A percentile compares a stretch with the other conserved stretches of the same genome.
Evolutionary conservation across 331 rosid species (phyloP).

Genomic region (Saraca asoca): DNA sequence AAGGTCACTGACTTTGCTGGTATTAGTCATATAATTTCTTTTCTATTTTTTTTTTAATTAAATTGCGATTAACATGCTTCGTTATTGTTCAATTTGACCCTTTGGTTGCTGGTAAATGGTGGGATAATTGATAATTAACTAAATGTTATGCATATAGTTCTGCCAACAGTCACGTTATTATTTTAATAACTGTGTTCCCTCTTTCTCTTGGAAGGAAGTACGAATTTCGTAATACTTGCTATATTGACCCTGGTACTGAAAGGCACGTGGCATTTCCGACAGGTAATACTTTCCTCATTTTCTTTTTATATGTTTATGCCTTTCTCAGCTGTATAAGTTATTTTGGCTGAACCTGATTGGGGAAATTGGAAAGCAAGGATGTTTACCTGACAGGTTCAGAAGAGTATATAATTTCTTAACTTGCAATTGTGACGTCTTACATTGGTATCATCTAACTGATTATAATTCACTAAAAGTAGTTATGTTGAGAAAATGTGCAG

Average conservation of each 20-base stretch:
- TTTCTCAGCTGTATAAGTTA: neutral
- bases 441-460: neutral
- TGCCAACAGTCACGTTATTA: neutral
- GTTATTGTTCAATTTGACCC: neutral
- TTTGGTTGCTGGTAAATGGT: conserved; percentile 32
- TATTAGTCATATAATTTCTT: conserved; percentile 25
- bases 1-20: conserved; percentile 97
- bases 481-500: neutral
- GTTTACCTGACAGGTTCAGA: neutral
- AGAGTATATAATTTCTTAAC: neutral
- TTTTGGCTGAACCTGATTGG: neutral
- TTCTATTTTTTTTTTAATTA: neutral
- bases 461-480: neutral
- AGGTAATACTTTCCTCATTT: conserved; percentile 47
- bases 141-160: neutral
- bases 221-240: conserved; percentile 80
- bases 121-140: neutral
- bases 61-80: neutral
- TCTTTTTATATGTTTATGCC: neutral
- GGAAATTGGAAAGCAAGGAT: neutral
- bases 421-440: neutral
- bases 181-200: neutral
- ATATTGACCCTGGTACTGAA: conserved; percentile 70
- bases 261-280: conserved; percentile 82
- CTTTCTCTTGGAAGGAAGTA: conserved; percentile 63